Percentiles rank a stretch among this genome's conserved stretches.
These are phyloP conservation scores for Haplosporangium sp. DNA, from an alignment of 371 early-diverging fungal genomes.

Conservation along the genomic window DNA sequence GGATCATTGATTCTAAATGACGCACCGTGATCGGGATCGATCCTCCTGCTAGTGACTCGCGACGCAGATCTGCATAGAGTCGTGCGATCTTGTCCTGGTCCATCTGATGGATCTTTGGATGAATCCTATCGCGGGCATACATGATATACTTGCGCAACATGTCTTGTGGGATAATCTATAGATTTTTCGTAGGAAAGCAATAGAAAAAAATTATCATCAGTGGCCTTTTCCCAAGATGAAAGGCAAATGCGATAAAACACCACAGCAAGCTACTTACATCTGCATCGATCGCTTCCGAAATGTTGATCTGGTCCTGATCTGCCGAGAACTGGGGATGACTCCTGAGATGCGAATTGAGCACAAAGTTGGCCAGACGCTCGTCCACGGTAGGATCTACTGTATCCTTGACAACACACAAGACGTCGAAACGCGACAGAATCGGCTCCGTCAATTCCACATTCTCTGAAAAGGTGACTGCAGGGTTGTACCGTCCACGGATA, in stretches of 20 bases:
- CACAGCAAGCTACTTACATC: constrained; percentile 59
- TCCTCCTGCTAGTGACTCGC: constrained; percentile 86
- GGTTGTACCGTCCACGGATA: constrained; percentile 96
- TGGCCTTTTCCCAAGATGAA: too few relatives aligned
- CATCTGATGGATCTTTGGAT: constrained; percentile 88
- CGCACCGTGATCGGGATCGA: constrained; percentile 99
- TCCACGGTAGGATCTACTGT: constrained; percentile 90
- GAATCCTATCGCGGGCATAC: constrained; percentile 92
- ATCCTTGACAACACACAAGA: constrained; percentile 99
- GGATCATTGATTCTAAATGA: constrained; percentile 98
- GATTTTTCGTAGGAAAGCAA: not conserved
- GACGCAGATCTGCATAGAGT: constrained; percentile 94
- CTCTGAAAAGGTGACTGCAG: constrained; percentile 94
- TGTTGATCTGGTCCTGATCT: constrained; percentile 50
- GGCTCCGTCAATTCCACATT: constrained; percentile 99
- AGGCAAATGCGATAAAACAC: constrained; percentile 5
- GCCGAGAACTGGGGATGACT: constrained; percentile 79
- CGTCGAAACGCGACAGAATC: constrained; percentile 99
- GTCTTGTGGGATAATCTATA: constrained; percentile 84
- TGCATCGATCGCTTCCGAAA: constrained; percentile 45
- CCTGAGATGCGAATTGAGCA: constrained; percentile 91
- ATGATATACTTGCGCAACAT: constrained; percentile 97
- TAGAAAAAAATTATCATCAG: constrained; percentile 3
- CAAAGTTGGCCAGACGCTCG: constrained; percentile 94
- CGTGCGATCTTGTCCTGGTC: constrained; percentile 90